These are phyloP conservation scores for Lojkania enalia DNA, from an alignment of 2,329 filamentous ascomycete genomes.

Conservation along the genomic window DNA sequence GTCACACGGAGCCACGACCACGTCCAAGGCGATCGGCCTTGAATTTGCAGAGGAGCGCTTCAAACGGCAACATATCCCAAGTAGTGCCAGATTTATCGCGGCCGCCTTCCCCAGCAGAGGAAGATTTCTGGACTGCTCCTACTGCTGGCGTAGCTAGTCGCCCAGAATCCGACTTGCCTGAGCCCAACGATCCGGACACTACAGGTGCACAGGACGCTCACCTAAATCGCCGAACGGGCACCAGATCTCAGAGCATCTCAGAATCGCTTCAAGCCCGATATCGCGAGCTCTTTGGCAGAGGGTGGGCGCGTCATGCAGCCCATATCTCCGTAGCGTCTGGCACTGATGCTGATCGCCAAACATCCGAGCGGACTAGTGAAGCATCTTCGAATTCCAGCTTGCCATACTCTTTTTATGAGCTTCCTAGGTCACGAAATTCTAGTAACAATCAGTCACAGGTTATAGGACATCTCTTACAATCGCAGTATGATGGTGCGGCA, in stretches of 20 bases:
- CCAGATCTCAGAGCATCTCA: slow-evolving; percentile 1
- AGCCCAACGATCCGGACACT: not conserved
- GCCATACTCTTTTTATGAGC: slow-evolving; percentile 38
- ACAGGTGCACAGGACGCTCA: no score
- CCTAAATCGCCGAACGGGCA: no score
- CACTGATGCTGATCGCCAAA: not conserved
- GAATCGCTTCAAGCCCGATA: no score
- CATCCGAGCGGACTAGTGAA: slow-evolving; percentile 20
- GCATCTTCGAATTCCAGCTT: slow-evolving; percentile 30
- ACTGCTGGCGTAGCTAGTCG: no score
- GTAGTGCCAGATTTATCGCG: not conserved
- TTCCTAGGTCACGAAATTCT: slow-evolving; percentile 29
- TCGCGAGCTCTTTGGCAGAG: not conserved
- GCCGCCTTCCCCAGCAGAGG: slow-evolving; percentile 11
- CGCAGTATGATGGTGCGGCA: slow-evolving; percentile 29
- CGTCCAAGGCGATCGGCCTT: slow-evolving; percentile 10
- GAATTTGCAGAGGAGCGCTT: slow-evolving; percentile 29
- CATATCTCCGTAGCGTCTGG: not conserved
- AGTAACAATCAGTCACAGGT: slow-evolving; percentile 25
- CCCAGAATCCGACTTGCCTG: no score
- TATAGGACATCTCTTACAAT: slow-evolving; percentile 9
- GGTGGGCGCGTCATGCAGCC: not conserved
- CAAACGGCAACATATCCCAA: slow-evolving; percentile 19
- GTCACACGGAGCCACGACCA: slow-evolving; percentile 28
- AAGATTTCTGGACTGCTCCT: slow-evolving; percentile 20